Conservation (phyloP, 106 monocot species). For the Allium sativum region DNA sequence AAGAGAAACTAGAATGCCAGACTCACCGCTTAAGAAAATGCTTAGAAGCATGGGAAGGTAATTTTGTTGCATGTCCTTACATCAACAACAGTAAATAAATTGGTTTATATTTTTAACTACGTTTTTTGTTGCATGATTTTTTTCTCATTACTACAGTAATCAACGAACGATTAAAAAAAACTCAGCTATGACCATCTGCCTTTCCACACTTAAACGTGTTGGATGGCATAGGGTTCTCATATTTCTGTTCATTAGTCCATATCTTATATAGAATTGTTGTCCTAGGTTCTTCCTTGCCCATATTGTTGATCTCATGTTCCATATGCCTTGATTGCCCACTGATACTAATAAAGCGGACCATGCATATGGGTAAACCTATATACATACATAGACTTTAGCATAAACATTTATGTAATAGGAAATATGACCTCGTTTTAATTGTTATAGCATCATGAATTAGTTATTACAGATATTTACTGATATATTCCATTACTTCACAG, state of each 20-base stretch:
- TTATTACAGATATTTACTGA: too few relatives aligned
- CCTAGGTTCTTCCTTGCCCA: constrained; percentile 90
- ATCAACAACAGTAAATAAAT: too few relatives aligned
- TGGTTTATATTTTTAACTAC: too few relatives aligned
- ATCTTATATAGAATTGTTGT: constrained; percentile 81
- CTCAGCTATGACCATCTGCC: constrained; percentile 21
- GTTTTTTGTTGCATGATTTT: too few relatives aligned
- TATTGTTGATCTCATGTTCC: constrained; percentile 86
- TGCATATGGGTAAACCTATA: constrained; percentile 74
- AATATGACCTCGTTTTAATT: too few relatives aligned
- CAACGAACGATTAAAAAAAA: too few relatives aligned
- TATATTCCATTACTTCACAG: too few relatives aligned
- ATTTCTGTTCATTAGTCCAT: constrained; percentile 67
- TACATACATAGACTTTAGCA: neutral
- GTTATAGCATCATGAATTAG: too few relatives aligned
- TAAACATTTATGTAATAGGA: neutral
- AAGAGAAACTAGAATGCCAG: constrained; percentile 57
- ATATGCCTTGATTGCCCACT: constrained; percentile 91
- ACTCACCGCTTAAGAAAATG: constrained; percentile 58
- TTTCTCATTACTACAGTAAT: too few relatives aligned
- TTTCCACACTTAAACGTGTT: constrained; percentile 66
- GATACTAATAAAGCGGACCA: constrained; percentile 82
- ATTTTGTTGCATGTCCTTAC: neutral
- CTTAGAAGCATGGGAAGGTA: constrained; percentile 49
- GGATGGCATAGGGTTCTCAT: constrained; percentile 66